A percentile compares a stretch with the other conserved stretches of the same genome.
These are phyloP conservation scores for Zelopaecilomyces penicillatus DNA, from an alignment of 2,329 filamentous ascomycete genomes.

Conservation along the genomic window DNA sequence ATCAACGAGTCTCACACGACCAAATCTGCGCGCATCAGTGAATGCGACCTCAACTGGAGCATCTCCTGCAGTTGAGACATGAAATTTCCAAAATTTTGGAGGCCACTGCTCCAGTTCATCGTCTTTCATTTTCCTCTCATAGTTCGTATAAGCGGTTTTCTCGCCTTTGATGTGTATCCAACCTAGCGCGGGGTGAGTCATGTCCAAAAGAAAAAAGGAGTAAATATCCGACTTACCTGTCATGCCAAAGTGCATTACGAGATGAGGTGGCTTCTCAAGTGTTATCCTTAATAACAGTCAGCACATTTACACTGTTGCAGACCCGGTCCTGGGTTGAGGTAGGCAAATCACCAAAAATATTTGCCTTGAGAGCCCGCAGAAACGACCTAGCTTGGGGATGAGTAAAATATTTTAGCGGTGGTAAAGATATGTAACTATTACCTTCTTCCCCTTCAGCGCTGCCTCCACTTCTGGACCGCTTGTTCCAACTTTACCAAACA, in stretches of 20 bases:
- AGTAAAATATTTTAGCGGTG: neutral
- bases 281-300: constrained; percentile 25
- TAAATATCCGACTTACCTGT: constrained; percentile 33
- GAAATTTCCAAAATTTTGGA: constrained; percentile 82
- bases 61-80: constrained; percentile 54
- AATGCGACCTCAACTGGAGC: constrained; percentile 61
- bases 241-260: constrained; percentile 82
- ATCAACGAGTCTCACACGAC: constrained; percentile 72
- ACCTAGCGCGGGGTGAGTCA: constrained; percentile 29
- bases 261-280: constrained; percentile 71
- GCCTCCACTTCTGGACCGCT: constrained; percentile 65
- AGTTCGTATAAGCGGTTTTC: constrained; percentile 68
- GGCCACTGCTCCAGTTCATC: constrained; percentile 65
- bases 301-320: neutral
- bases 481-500: constrained; percentile 88
- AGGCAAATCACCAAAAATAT: constrained; percentile 68
- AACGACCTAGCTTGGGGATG: constrained; percentile 32
- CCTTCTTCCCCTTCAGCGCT: constrained; percentile 65
- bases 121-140: constrained; percentile 64
- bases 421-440: constrained; percentile 10
- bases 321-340: neutral
- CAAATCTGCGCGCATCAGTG: constrained; percentile 72
- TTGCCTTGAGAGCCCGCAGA: constrained; percentile 82
- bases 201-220: neutral
- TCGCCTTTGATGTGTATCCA: constrained; percentile 85